Conservation (phyloP, 805 yeast species). For the Pichia sporocuriosa region DNA sequence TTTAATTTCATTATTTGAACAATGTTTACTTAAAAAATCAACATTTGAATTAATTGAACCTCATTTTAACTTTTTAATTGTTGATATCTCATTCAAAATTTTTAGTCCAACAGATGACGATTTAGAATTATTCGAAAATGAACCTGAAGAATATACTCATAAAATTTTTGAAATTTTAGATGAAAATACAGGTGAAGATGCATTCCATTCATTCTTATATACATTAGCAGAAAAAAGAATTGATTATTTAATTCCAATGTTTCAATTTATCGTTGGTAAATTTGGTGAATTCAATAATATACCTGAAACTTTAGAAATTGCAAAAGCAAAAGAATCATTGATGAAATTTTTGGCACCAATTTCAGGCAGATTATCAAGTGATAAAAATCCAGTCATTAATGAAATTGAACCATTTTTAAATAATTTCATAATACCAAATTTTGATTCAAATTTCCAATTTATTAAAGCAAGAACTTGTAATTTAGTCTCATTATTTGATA, state of each 20-base stretch:
- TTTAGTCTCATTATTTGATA: slow-evolving; percentile 57
- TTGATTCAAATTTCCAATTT: slow-evolving; percentile 54
- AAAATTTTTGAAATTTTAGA: slow-evolving; percentile 59
- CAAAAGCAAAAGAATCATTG: slow-evolving; percentile 70
- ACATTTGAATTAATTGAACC: slow-evolving; percentile 71
- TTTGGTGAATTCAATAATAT: slow-evolving; percentile 33
- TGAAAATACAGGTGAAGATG: slow-evolving; percentile 61
- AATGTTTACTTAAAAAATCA: slow-evolving; percentile 47
- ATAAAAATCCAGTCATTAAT: slow-evolving; percentile 48
- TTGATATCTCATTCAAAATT: slow-evolving; percentile 74
- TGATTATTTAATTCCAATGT: slow-evolving; percentile 50
- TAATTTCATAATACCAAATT: slow-evolving; percentile 63
- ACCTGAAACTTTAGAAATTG: slow-evolving; percentile 40
- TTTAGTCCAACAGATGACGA: slow-evolving; percentile 67
- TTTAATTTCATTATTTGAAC: slow-evolving; percentile 56
- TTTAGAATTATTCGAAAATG: slow-evolving; percentile 74
- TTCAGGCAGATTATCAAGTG: slow-evolving; percentile 47
- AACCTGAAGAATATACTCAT: slow-evolving; percentile 88
- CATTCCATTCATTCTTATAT: slow-evolving; percentile 67
- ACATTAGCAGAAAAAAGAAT: slow-evolving; percentile 67
- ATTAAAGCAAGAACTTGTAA: slow-evolving; percentile 73
- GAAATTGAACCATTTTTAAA: slow-evolving; percentile 68
- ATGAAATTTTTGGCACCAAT: slow-evolving; percentile 73
- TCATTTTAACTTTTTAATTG: slow-evolving; percentile 55
- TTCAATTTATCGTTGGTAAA: slow-evolving; percentile 51